Evolutionary conservation across 805 yeast genomes (phyloP).

Genomic region (Candida takata): DNA sequence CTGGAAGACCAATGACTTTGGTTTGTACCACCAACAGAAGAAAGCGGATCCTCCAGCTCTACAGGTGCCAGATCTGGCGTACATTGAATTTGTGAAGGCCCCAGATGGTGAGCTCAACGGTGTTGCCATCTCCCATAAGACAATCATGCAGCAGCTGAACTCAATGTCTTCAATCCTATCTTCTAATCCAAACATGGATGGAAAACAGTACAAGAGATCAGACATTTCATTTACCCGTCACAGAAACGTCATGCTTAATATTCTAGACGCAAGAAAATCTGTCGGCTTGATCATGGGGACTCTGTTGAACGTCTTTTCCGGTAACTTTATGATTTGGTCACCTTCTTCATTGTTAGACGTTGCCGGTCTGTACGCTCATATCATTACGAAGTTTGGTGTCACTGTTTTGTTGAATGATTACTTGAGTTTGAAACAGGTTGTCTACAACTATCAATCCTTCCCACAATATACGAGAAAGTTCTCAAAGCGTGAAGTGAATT

Average conservation of each 20-base stretch:
- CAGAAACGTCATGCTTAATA: slow-evolving; percentile 54
- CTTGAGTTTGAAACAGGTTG: slow-evolving; percentile 80
- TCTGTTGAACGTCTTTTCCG: slow-evolving; percentile 74
- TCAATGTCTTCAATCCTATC: slow-evolving; percentile 62
- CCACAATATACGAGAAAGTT: slow-evolving; percentile 81
- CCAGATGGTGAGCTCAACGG: slow-evolving; percentile 91
- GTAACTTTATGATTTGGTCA: slow-evolving; percentile 74
- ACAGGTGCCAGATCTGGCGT: slow-evolving; percentile 79
- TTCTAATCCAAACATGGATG: slow-evolving; percentile 46
- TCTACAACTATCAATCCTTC: slow-evolving; percentile 84
- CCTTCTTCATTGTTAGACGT: slow-evolving; percentile 66
- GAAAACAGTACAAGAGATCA: slow-evolving; percentile 43
- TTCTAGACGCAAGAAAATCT: slow-evolving; percentile 66
- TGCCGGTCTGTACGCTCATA: slow-evolving; percentile 82
- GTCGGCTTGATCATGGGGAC: slow-evolving; percentile 83
- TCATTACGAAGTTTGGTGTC: slow-evolving; percentile 63
- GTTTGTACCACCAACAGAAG: slow-evolving; percentile 55
- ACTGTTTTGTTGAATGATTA: slow-evolving; percentile 79
- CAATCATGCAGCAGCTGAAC: slow-evolving; percentile 83
- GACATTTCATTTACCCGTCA: slow-evolving; percentile 39
- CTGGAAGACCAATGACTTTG: slow-evolving; percentile 86
- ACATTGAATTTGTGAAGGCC: slow-evolving; percentile 85
- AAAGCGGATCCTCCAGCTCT: slow-evolving; percentile 55
- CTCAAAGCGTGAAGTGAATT: slow-evolving; percentile 64
- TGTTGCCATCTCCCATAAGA: slow-evolving; percentile 85